phyloP scores from a whole-genome alignment of 345 rosid species.

The Salix suchowensis region DNA sequence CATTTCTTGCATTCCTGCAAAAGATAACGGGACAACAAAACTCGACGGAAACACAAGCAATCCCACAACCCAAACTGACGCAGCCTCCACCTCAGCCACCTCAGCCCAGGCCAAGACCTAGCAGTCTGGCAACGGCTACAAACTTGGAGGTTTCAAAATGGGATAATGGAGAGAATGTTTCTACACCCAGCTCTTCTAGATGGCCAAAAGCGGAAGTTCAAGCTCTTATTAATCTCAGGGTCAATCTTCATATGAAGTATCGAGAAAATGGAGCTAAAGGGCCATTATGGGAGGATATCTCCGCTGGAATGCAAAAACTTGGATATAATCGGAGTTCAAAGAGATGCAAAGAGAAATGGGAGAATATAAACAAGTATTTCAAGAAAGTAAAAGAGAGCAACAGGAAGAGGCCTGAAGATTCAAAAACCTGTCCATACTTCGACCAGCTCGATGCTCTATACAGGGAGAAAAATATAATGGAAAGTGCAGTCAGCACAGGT shows the following conservation, averaged over 20 bases:
- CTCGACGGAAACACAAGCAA: conserved; percentile 5
- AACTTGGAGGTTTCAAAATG: neutral
- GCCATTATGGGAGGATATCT: conserved; percentile 88
- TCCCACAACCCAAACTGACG: neutral
- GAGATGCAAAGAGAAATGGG: conserved; percentile 97
- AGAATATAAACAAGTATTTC: conserved; percentile 93
- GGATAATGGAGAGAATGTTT: conserved; percentile 20
- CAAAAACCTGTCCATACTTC: conserved; percentile 88
- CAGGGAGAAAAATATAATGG: conserved; percentile 17
- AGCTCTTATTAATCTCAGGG: conserved; percentile 60
- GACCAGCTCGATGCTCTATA: conserved; percentile 43
- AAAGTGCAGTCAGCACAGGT: neutral
- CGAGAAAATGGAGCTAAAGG: conserved; percentile 66
- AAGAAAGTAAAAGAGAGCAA: conserved; percentile 78
- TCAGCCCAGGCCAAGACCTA: neutral
- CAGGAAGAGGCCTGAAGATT: conserved; percentile 62
- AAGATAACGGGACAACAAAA: conserved; percentile 52
- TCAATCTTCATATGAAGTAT: conserved; percentile 53
- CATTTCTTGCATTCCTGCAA: conserved; percentile 68
- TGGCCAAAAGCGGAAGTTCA: conserved; percentile 88
- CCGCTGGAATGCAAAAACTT: conserved; percentile 54
- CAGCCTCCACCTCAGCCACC: neutral
- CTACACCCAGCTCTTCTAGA: conserved; percentile 51
- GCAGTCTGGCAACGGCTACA: neutral
- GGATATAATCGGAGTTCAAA: conserved; percentile 74